Base-by-base conservation (phyloP, 345 rosid species). In the Brassica cretica region DNA sequence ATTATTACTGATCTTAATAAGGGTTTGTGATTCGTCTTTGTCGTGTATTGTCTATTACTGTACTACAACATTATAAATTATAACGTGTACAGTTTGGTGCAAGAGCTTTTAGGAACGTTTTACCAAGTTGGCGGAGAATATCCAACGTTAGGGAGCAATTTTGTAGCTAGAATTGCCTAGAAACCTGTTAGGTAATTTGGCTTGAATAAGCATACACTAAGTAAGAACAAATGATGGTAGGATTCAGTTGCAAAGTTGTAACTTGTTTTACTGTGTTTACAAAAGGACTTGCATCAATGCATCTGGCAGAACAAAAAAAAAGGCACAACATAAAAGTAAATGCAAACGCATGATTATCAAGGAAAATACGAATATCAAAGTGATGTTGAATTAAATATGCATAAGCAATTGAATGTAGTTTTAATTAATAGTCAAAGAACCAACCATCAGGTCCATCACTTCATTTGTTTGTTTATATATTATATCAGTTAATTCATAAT, bases 71-170 rank as follows among this genome's bases (percentile, higher is more conserved):
- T 6, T 5, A 63, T 30, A 63, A 61, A 27, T 7, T 12, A 63
- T 30, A 12, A 59, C 1, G 64, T 24, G 65, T 15, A 63, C 44
- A 64, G 25, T 30, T 64, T 64, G 14, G 25, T 32, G 25, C 25
- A 32, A 64, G 68, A 32, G 46, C 46, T 32, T 58, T 29, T 64
- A 64, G 24, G 44, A 64, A n/a, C 65, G 44, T 29, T 32, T 59
- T 61, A 16, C 32, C 33, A 60, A 61, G 16, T 62, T 62, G 66
- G 37, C 14, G 19, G 18, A 29, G 66, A 27, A n/a, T 8, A 32
- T 32, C 10, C 67, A 64, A 64, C 66, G 12, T 16, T 15, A 8
- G 68, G 44, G 46, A 33, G 10, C 46, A 16, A 64, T 6, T 64
- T 16, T 33, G n/a, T 16, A 64, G 49, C 68, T 64, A 32, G 12